Conservation (phyloP, 2,329 filamentous ascomycete species). For the Dactylellina leptospora region DNA sequence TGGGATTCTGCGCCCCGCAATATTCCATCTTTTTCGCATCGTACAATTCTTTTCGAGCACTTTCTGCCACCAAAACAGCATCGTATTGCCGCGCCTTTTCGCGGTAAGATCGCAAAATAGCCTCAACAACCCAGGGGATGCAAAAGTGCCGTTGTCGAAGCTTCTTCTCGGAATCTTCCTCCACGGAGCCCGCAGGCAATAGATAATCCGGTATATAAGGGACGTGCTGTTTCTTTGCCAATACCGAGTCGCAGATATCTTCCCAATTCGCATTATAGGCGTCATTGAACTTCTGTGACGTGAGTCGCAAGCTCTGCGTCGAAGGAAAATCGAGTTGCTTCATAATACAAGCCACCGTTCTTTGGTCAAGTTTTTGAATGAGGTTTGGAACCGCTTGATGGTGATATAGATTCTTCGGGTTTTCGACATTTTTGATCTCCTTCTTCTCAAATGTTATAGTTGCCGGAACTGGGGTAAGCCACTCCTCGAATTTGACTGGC, state of each 20-base stretch:
- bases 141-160: slow-evolving; percentile 23
- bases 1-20: not conserved
- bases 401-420: not conserved
- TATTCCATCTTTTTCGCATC: not conserved
- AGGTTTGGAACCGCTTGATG: not conserved
- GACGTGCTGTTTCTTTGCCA: not conserved
- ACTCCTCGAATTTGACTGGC: slow-evolving; percentile 20
- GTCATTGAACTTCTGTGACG: slow-evolving; percentile 8
- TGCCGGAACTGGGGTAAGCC: not conserved
- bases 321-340: slow-evolving; percentile 18
- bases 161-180: slow-evolving; percentile 19
- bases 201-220: slow-evolving; percentile 17
- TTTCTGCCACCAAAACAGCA: not conserved
- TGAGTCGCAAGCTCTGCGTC: slow-evolving; percentile 10
- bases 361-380: not conserved
- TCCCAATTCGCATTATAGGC: slow-evolving; percentile 17
- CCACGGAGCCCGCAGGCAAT: not conserved
- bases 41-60: not conserved
- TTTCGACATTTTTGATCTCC: not conserved
- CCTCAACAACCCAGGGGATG: slow-evolving; percentile 26
- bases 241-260: slow-evolving; percentile 20
- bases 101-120: slow-evolving; percentile 10
- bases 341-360: slow-evolving; percentile 9
- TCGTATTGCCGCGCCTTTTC: not conserved
- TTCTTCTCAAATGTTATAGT: slow-evolving; percentile 15